These are phyloP conservation scores for Phaeophleospora eucalypticola DNA, from an alignment of 2,329 filamentous ascomycete genomes.

Conservation along the genomic window DNA sequence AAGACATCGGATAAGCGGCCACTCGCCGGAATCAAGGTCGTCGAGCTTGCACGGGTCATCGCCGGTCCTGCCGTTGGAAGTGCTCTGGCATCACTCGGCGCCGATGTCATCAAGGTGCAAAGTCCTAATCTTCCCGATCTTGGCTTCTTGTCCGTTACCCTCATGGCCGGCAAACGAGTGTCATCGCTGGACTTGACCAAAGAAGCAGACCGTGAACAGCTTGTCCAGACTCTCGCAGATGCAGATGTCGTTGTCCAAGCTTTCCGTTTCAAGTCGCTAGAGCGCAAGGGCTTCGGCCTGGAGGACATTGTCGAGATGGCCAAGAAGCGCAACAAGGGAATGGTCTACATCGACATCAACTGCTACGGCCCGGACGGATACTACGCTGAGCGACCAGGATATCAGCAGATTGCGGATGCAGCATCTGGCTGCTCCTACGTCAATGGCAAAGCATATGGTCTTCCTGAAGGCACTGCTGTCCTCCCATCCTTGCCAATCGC, in stretches of 20 bases:
- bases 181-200: conserved; percentile 42
- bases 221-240: conserved; percentile 41
- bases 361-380: conserved; percentile 52
- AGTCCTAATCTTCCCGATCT: conserved; percentile 20
- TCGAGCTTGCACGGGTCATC: conserved; percentile 29
- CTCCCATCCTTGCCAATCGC: conserved; percentile 15
- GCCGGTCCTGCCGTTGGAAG: conserved; percentile 28
- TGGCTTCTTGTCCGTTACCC: conserved; percentile 38
- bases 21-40: conserved; percentile 37
- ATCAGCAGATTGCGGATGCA: conserved; percentile 53
- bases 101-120: conserved; percentile 29
- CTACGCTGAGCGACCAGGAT: conserved; percentile 45
- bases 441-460: conserved; percentile 14
- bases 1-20: conserved; percentile 18
- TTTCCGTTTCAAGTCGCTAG: conserved; percentile 47
- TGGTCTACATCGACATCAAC: conserved; percentile 50
- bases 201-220: conserved; percentile 36
- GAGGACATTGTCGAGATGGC: conserved; percentile 29
- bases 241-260: conserved; percentile 51
- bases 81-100: conserved; percentile 29
- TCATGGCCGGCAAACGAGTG: conserved; percentile 51
- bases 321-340: conserved; percentile 34
- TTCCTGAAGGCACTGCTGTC: conserved; percentile 21
- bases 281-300: conserved; percentile 38
- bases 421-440: conserved; percentile 16